phyloP scores from a whole-genome alignment of 2,329 filamentous ascomycete species.

The Knoxdaviesia capensis region DNA sequence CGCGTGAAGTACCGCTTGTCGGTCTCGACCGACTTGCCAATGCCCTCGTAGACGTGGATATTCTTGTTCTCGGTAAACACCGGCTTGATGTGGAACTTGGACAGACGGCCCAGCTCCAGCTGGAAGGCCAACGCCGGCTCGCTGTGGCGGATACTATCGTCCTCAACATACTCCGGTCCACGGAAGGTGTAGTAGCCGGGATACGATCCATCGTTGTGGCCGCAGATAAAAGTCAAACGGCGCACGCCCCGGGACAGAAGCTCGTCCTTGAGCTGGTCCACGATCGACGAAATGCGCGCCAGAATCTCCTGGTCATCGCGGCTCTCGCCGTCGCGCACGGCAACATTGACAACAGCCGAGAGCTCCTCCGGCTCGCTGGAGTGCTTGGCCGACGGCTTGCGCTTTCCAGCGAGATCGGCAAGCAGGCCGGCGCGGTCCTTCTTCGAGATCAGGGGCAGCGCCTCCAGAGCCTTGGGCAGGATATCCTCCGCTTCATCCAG shows the following conservation, averaged over 20 bases:
- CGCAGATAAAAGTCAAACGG: slow-evolving; percentile 88
- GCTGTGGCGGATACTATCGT: slow-evolving; percentile 88
- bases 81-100: slow-evolving; percentile 95
- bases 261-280: slow-evolving; percentile 68
- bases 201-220: slow-evolving; percentile 82
- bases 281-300: slow-evolving; percentile 50
- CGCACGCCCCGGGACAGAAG: slow-evolving; percentile 65
- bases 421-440: slow-evolving; percentile 36
- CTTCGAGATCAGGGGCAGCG: slow-evolving; percentile 43
- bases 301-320: slow-evolving; percentile 66
- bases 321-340: slow-evolving; percentile 72
- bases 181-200: slow-evolving; percentile 98
- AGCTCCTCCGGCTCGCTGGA: slow-evolving; percentile 49
- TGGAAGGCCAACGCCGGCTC: slow-evolving; percentile 97
- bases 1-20: slow-evolving; percentile 98
- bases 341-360: slow-evolving; percentile 81
- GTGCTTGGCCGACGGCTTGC: slow-evolving; percentile 35
- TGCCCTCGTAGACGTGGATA: slow-evolving; percentile 94
- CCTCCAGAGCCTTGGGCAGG: slow-evolving; percentile 65
- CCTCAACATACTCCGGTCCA: slow-evolving; percentile 72
- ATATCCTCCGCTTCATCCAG: slow-evolving; percentile 86
- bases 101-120: slow-evolving; percentile 80
- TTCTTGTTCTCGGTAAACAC: slow-evolving; percentile 99
- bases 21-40: slow-evolving; percentile 84
- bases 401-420: slow-evolving; percentile 54